These are phyloP conservation scores for Candida silvatica DNA, from an alignment of 805 yeast species.

Conservation along the genomic window DNA sequence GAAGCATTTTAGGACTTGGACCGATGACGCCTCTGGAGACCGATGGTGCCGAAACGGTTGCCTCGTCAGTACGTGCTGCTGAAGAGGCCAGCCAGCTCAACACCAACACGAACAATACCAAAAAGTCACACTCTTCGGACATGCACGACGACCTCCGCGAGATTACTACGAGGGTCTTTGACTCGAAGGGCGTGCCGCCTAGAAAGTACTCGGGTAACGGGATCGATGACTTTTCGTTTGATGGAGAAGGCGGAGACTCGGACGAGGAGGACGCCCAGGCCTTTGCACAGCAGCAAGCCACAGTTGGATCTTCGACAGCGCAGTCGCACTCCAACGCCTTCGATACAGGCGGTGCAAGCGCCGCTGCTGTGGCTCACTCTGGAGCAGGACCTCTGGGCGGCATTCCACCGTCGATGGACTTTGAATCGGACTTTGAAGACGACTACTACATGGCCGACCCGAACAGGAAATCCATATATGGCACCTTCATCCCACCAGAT, in stretches of 20 bases:
- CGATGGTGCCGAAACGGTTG: too few species aligned
- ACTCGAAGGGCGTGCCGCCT: conserved; percentile 62
- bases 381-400: background rate
- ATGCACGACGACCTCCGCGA: conserved; percentile 25
- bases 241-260: conserved; percentile 33
- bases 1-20: too few species aligned
- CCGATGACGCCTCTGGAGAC: too few species aligned
- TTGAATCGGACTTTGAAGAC: conserved; percentile 21
- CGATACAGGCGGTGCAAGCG: too few species aligned
- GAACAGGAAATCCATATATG: conserved; percentile 1
- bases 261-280: conserved; percentile 7
- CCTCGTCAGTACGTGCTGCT: too few species aligned
- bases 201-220: conserved; percentile 58
- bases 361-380: too few species aligned
- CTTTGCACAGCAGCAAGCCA: background rate
- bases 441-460: conserved; percentile 10
- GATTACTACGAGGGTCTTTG: conserved; percentile 67
- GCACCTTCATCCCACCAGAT: background rate
- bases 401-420: conserved; percentile 7
- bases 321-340: too few species aligned
- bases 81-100: too few species aligned
- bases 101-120: too few species aligned
- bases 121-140: too few species aligned
- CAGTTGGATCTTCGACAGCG: conserved; percentile 6
- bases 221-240: conserved; percentile 42